Conservation (phyloP, 306 rosid species). For the Urtica urens region DNA sequence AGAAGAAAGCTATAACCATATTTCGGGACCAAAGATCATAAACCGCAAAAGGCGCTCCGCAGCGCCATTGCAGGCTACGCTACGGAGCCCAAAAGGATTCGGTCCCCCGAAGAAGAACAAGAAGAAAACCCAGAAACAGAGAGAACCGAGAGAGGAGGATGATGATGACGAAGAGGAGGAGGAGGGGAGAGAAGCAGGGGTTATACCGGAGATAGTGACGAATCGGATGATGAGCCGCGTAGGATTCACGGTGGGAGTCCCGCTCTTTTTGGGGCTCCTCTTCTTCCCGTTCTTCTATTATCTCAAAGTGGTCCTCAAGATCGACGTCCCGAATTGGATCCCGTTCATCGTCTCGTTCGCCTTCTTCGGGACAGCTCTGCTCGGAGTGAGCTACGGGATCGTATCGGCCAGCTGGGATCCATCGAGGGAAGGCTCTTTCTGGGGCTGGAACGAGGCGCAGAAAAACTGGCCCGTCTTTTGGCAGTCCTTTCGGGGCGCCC, state of each 20-base stretch:
- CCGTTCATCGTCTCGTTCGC: constrained; percentile 77
- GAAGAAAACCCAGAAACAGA: constrained; percentile 29
- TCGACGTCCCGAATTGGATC: constrained; percentile 91
- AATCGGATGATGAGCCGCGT: constrained; percentile 78
- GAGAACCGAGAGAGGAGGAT: constrained; percentile 8
- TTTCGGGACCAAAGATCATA: constrained; percentile 19
- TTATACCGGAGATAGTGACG: constrained; percentile 87
- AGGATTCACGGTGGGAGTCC: constrained; percentile 70
- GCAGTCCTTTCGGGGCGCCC: constrained; percentile 40
- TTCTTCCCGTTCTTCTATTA: constrained; percentile 81
- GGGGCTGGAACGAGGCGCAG: constrained; percentile 64
- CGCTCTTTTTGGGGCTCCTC: constrained; percentile 54
- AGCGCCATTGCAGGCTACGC: constrained; percentile 37
- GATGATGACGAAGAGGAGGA: constrained; percentile 22
- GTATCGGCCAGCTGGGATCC: constrained; percentile 95
- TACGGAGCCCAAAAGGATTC: constrained; percentile 56
- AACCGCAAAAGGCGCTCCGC: constrained; percentile 5
- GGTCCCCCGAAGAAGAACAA: constrained; percentile 49
- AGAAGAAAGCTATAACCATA: constrained; percentile 15
- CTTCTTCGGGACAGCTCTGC: constrained; percentile 81
- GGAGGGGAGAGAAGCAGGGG: constrained; percentile 32
- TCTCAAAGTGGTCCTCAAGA: constrained; percentile 64
- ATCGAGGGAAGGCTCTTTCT: constrained; percentile 47
- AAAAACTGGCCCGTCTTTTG: constrained; percentile 74
- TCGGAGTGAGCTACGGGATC: constrained; percentile 92